Evolutionary conservation across 2,329 filamentous ascomycete species (phyloP), one percentile per base, ranked within the genome.

Genomic region (Sporothrix pseudoabietina): DNA sequence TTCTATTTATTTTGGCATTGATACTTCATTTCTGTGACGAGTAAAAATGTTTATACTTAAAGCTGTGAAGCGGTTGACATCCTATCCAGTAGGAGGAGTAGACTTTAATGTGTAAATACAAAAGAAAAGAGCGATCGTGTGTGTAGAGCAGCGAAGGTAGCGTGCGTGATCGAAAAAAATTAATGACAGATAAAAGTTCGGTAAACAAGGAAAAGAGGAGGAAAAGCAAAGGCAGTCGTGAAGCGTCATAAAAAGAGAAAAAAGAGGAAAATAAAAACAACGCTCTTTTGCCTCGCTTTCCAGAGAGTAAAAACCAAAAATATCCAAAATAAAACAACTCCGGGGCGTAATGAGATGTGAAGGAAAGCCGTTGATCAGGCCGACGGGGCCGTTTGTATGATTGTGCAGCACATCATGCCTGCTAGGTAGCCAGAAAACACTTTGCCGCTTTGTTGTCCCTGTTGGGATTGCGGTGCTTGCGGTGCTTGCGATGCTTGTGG

Each of bases 71-170:
- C 66, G 30, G 12, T 69, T 10, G 68, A 47, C 52, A 32, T 71
- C 70, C 69, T 54, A 71, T 65, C 70, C 70, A 65, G 70, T 63
- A 71, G 70, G 57, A 54, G 41, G 59, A 54, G 41, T 26, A 35
- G 14, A 47, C 44, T 68, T 52, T 32, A 16, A 7, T 10, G 12
- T 68, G 65, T 52, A 68, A 68, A 52, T 68, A 52, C 65, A 68
- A 35, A 52, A 22, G 10, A 68, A 66, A 41, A n/a, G 39, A 68
- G 65, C 65, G 44, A 68, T 6, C 65, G 22, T 55, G 35, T 55
- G 35, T 44, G 44, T 68, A 68, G 26, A 52, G 30, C 44, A 68
- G 44, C 61, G 39, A 26, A 26, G 52, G 22, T 35, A 44, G 44
- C 65, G 19, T 66, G 63, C 44, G 16, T 35, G 65, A 32, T 68